phyloP scores from a whole-genome alignment of 306 rosid species.

The Trifolium subterraneum region DNA sequence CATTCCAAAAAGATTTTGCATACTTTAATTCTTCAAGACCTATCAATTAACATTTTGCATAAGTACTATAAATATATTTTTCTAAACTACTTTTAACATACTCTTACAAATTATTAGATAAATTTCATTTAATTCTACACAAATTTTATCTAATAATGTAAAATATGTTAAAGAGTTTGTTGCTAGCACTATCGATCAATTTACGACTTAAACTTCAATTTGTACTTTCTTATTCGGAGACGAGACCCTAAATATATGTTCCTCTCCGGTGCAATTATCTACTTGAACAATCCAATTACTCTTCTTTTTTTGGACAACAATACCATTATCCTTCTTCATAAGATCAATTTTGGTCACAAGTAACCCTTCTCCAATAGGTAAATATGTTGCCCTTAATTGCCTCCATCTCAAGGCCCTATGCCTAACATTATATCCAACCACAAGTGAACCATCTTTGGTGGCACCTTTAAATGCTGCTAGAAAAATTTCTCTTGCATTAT shows the following conservation, averaged over 20 bases:
- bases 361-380: constrained; percentile 66
- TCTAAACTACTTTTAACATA: background rate
- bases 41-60: background rate
- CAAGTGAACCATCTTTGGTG: constrained; percentile 45
- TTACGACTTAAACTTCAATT: constrained; percentile 33
- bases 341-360: constrained; percentile 41
- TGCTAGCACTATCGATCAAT: background rate
- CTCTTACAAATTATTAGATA: background rate
- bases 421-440: constrained; percentile 56
- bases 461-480: constrained; percentile 50
- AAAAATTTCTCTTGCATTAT: constrained; percentile 46
- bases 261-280: constrained; percentile 58
- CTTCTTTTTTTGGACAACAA: constrained; percentile 33
- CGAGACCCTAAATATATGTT: constrained; percentile 57
- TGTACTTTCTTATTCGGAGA: constrained; percentile 40
- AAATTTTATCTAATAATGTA: background rate
- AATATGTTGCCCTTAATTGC: constrained; percentile 48
- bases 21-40: background rate
- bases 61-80: background rate
- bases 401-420: constrained; percentile 47
- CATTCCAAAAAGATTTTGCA: background rate
- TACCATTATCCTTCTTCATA: constrained; percentile 5
- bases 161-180: background rate
- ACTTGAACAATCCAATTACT: constrained; percentile 59
- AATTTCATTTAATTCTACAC: background rate